These are phyloP conservation scores for Rhododendron ovatum DNA, from an alignment of 148 eudicot species.

Conservation along the genomic window DNA sequence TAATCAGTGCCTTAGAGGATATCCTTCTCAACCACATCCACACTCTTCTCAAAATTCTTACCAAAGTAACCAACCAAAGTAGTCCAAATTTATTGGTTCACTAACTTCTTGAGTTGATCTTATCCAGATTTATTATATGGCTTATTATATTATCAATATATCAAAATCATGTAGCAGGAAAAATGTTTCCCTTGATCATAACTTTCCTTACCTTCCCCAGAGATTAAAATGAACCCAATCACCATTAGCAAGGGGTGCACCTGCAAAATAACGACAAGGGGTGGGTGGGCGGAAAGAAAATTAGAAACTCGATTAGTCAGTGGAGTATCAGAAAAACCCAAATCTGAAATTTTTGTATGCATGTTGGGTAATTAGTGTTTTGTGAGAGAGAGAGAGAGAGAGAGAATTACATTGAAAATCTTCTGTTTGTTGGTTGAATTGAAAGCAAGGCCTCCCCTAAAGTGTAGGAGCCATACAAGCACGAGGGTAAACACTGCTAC, in stretches of 20 bases:
- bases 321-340: not conserved
- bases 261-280: conserved; percentile 21
- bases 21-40: not conserved
- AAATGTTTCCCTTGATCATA: not conserved
- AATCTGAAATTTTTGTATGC: not conserved
- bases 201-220: conserved; percentile 45
- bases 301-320: not conserved
- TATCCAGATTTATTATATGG: not conserved
- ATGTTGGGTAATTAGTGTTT: not conserved
- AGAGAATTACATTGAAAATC: conserved; percentile 47
- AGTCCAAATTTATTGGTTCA: not conserved
- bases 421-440: conserved; percentile 31
- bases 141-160: not conserved
- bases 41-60: not conserved
- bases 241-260: conserved; percentile 51
- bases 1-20: not conserved
- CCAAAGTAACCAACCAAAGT: not conserved
- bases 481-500: conserved; percentile 32
- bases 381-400: not conserved
- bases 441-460: conserved; percentile 56
- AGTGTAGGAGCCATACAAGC: conserved; percentile 57
- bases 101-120: not conserved
- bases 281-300: not conserved
- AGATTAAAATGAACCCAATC: conserved; percentile 35
- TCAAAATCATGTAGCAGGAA: not conserved